A percentile compares a stretch with the other conserved stretches of the same genome.
phyloP scores from a whole-genome alignment of 257 asterid genomes.

The Plantago elongata region DNA sequence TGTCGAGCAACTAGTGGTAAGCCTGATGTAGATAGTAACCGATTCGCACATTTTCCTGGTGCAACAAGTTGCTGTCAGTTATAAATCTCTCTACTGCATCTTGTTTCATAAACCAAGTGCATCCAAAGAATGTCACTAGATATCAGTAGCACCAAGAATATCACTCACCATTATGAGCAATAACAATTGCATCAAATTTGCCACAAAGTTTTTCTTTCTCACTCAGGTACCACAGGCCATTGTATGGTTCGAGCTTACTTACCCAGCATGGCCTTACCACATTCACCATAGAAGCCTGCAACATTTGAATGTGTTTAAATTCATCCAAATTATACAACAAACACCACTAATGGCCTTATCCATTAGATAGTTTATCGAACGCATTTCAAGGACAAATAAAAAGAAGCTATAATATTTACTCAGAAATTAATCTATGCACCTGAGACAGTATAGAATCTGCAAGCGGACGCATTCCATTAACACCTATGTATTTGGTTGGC shows the following conservation, averaged over 20 bases:
- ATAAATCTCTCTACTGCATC: not conserved
- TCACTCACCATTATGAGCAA: conserved; percentile 85
- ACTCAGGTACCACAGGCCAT: conserved; percentile 84
- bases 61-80: conserved; percentile 14
- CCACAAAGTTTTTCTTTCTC: conserved; percentile 87
- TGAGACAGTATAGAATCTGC: conserved; percentile 74
- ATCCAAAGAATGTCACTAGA: not conserved
- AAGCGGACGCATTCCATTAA: conserved; percentile 86
- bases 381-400: too few species aligned
- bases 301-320: conserved; percentile 17
- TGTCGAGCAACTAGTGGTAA: conserved; percentile 91
- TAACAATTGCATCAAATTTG: conserved; percentile 77
- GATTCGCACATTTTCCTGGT: conserved; percentile 96
- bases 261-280: conserved; percentile 92
- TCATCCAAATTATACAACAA: not conserved
- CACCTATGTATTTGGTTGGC: conserved; percentile 65
- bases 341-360: too few species aligned
- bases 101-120: too few species aligned
- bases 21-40: conserved; percentile 85
- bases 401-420: not conserved
- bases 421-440: conserved; percentile 31
- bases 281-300: conserved; percentile 65
- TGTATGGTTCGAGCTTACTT: conserved; percentile 74
- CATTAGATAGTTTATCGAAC: too few species aligned
- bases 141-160: conserved; percentile 8